Percentiles rank a stretch among this genome's conserved stretches.
phyloP scores from a whole-genome alignment of 2,329 filamentous ascomycete species.

The Neofusicoccum umdonicola region DNA sequence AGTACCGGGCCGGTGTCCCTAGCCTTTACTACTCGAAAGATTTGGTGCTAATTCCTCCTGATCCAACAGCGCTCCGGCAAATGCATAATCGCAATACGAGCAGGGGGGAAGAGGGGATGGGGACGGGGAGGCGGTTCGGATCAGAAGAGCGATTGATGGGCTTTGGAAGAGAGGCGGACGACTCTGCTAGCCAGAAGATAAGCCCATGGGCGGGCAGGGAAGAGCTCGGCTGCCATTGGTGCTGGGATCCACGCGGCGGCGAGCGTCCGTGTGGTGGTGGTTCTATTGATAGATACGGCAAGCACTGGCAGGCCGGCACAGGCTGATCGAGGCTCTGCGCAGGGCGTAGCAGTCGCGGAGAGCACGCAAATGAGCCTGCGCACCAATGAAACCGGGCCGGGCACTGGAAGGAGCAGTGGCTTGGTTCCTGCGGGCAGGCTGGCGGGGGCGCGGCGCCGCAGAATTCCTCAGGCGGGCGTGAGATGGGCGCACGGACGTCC shows the following conservation, averaged over 20 bases:
- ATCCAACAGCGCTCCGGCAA: background rate
- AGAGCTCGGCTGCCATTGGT: background rate
- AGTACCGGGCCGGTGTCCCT: constrained; percentile 2
- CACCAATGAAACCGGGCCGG: constrained; percentile 2
- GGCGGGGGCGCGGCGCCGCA: background rate
- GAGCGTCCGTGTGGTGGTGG: background rate
- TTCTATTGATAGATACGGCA: constrained; percentile 15
- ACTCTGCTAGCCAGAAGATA: background rate
- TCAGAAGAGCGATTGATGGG: background rate
- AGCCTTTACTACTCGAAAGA: background rate
- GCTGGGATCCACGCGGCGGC: constrained; percentile 5
- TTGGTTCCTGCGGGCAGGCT: background rate
- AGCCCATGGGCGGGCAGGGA: constrained; percentile 1
- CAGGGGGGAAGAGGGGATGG: background rate
- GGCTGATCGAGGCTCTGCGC: constrained; percentile 12
- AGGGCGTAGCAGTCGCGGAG: background rate
- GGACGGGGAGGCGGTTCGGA: background rate
- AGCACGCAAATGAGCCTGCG: background rate
- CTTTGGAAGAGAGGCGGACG: background rate
- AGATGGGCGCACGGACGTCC: background rate
- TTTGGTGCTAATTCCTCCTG: constrained; percentile 2
- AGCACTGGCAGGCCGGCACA: constrained; percentile 1
- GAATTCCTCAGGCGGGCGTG: background rate
- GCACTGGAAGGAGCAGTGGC: background rate
- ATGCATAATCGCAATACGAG: constrained; percentile 12